A percentile compares a stretch with the other conserved stretches of the same genome.
Evolutionary conservation across 106 monocot genomes (phyloP).

Genomic region (Triglochin maritima): DNA sequence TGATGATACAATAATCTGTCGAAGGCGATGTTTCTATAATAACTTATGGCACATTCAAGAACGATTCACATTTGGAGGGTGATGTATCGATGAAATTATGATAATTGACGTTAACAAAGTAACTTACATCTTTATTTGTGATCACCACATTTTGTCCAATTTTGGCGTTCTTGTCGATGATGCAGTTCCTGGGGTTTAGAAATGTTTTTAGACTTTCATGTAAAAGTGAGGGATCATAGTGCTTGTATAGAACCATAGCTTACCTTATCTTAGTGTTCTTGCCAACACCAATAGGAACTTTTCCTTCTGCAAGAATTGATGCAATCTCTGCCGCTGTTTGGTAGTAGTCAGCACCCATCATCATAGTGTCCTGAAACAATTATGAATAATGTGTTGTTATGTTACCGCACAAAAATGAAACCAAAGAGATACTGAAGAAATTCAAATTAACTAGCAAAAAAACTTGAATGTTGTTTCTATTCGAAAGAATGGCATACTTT

Average conservation of each 20-base stretch:
- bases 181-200: slow-evolving; percentile 40
- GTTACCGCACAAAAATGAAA: no score
- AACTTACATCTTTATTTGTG: slow-evolving; percentile 50
- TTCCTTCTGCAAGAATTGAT: slow-evolving; percentile 26
- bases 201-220: no score
- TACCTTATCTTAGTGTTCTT: slow-evolving; percentile 64
- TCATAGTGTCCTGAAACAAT: slow-evolving; percentile 59
- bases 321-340: slow-evolving; percentile 67
- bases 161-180: slow-evolving; percentile 76
- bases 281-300: slow-evolving; percentile 71
- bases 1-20: no score
- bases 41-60: no score
- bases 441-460: no score
- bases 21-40: no score
- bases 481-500: slow-evolving; percentile 27
- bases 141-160: slow-evolving; percentile 66
- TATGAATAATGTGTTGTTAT: background rate
- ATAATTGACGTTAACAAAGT: background rate
- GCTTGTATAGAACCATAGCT: background rate
- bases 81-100: background rate
- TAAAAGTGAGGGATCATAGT: background rate
- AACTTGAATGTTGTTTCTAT: no score
- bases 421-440: no score
- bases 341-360: slow-evolving; percentile 83
- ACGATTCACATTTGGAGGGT: background rate